These are phyloP conservation scores for Hylodesmum podocarpum DNA, from an alignment of 306 rosid species.

Conservation along the genomic window DNA sequence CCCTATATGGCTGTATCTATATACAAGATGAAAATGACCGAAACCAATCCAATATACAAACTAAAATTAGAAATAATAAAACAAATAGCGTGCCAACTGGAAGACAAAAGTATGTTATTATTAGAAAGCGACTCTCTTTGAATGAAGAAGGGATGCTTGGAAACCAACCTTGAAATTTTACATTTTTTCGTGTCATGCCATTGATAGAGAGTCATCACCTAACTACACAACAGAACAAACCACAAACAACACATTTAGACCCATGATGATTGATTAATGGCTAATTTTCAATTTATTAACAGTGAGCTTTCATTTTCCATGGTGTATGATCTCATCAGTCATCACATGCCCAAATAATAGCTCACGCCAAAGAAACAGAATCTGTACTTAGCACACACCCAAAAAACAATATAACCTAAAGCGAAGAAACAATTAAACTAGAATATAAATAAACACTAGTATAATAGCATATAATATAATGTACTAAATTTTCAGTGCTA, in stretches of 20 bases:
- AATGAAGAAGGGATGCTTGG: background rate
- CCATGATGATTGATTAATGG: background rate
- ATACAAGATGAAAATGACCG: slow-evolving; percentile 46
- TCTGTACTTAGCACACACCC: background rate
- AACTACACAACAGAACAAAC: background rate
- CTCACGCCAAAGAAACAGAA: slow-evolving; percentile 15
- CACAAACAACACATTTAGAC: background rate
- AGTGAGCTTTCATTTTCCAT: background rate
- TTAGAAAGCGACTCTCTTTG: slow-evolving; percentile 43
- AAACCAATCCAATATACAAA: slow-evolving; percentile 36
- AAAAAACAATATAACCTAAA: slow-evolving; percentile 17
- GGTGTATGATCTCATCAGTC: background rate
- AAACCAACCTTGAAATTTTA: slow-evolving; percentile 26
- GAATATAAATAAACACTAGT: background rate
- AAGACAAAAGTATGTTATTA: slow-evolving; percentile 41
- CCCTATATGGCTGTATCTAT: slow-evolving; percentile 3
- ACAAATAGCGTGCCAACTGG: slow-evolving; percentile 6
- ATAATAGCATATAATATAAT: slow-evolving; percentile 18
- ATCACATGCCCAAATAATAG: background rate
- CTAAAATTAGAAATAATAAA: slow-evolving; percentile 15
- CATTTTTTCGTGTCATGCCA: slow-evolving; percentile 40
- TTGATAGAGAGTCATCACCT: background rate
- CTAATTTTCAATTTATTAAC: slow-evolving; percentile 18
- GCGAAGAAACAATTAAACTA: background rate
- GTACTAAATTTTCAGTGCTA: slow-evolving; percentile 30